Base-by-base conservation (phyloP, 371 early-diverging fungal genomes). In the Mucor indicus region DNA sequence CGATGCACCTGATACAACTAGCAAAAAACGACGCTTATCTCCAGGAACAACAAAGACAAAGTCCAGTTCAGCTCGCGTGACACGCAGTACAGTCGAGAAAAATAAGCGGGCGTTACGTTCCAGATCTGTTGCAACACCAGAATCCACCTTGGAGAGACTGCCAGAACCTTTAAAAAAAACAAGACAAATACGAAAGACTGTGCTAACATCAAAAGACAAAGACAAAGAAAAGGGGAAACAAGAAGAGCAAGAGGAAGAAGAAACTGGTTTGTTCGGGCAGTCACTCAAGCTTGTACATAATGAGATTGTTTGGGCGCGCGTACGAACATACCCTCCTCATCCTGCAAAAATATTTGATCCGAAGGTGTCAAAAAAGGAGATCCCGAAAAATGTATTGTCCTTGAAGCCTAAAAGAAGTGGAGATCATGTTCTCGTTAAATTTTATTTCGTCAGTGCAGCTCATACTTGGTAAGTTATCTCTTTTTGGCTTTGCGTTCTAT, bases 281-380 rank as follows among this genome's bases (percentile, higher is more conserved):
- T 29, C 30, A 29, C 12, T 12, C 30, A 29, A 8, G 30, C 12
- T 33, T 9, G 35, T 11, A 9, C n/a, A 9, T 13, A 33, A 33
- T 9, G 15, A 9, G 4, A 54, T 67, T 52, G 66, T 72, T 8
- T 72, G 72, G 72, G 72, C 72, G 1, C 57, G 58, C 15, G 68
- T 72, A 1, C 47, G 36, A 37, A 65, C 68, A 10, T 72, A 65
- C 31, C 72, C 72, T 12, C 50, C 63, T 2, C 72, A 72, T 44
- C 72, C 72, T 36, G 40, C 40, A 23, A 33, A 9, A n/a, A n/a
- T 33, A 27, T 27, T 40, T 7, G 25, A 40, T 24, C 25, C 13
- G 4, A 2, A n/a, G 11, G 8, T 10, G 15, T 25, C 23, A 23
- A 25, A 40, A 1, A 24, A 23, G 13, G 4, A 3, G 1, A 15